phyloP scores from a whole-genome alignment of 352 stramenopile species.

The Stramenopiles sp. region DNA sequence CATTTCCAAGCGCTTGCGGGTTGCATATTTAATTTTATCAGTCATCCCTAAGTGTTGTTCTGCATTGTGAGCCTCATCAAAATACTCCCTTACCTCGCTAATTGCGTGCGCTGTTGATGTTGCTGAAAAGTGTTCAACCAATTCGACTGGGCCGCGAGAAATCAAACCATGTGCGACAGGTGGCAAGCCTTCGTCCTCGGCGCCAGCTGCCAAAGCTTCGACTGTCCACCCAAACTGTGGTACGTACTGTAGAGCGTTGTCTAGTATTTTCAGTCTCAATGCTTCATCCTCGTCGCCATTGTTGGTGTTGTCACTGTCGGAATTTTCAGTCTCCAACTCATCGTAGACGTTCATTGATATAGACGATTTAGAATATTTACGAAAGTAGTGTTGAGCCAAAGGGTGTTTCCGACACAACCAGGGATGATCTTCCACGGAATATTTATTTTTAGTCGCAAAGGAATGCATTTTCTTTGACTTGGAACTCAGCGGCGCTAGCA shows the following conservation, averaged over 20 bases:
- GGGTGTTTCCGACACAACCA: no score
- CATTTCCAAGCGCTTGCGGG: neutral
- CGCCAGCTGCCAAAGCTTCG: neutral
- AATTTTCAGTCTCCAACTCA: neutral
- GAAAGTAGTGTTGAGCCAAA: no score
- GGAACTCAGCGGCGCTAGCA: no score
- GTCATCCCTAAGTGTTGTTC: neutral
- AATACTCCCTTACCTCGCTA: neutral
- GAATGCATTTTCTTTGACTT: no score
- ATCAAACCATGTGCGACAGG: neutral
- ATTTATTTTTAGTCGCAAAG: no score
- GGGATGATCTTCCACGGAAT: no score
- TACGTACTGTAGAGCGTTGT: neutral
- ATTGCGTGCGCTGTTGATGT: neutral
- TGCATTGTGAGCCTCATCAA: neutral
- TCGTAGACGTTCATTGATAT: neutral
- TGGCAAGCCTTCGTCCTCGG: neutral
- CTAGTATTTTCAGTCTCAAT: neutral
- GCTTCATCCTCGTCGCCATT: neutral
- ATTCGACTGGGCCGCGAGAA: neutral
- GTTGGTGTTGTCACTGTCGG: neutral
- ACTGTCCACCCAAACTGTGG: conserved; percentile 9
- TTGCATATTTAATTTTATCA: neutral
- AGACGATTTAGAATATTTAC: no score
- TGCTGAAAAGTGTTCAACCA: neutral